Evolutionary conservation across 2,329 filamentous ascomycete species (phyloP), one percentile per base, ranked within the genome.

Genomic region (Verticillium zaregamsianum): DNA sequence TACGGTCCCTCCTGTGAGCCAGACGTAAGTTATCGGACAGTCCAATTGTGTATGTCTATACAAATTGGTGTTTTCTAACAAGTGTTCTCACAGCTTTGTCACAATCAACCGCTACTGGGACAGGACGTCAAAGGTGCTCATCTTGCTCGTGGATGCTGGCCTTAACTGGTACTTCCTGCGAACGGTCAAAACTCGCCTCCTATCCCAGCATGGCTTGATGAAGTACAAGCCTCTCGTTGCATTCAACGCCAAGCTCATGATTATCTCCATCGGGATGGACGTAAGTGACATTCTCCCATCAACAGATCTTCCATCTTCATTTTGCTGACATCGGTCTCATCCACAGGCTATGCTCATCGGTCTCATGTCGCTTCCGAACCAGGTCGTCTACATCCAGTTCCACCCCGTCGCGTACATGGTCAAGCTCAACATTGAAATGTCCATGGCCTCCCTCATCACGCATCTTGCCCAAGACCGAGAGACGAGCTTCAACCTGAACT

Each of bases 141-240:
- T 84, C 63, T 68, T 83, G 3, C 57, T 82, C 1, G 74, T 84
- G 7, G 82, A 86, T 61, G 80, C 75, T 1, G 70, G 67, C 0
- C 74, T 86, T n/a, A 86, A 85, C 62, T 79, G 73, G 68, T 83
- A 82, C 64, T 86, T 86, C 65, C 72, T 85, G 3, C 67, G 69
- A 5, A 75, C 71, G 0, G 81, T 84, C 35, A 78, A 81, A 65
- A 70, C 72, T 5, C 75, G 80, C 2, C 75, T 85, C 0, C 71
- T 84, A 17, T 73, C 76, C 45, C 79, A 82, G 57, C 70, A 74
- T 37, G 79, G 79, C 1, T 70, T 84, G 3, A 76, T 75, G 8
- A 84, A 84, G 64, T 84, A 85, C 67, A 74, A 78, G 62, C 76
- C 77, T 4, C 74, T 84, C 0, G 76, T 82, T 3, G 71, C 71